These are phyloP conservation scores for Penicillium waksmanii DNA, from an alignment of 495 filamentous ascomycete species.

Conservation along the genomic window DNA sequence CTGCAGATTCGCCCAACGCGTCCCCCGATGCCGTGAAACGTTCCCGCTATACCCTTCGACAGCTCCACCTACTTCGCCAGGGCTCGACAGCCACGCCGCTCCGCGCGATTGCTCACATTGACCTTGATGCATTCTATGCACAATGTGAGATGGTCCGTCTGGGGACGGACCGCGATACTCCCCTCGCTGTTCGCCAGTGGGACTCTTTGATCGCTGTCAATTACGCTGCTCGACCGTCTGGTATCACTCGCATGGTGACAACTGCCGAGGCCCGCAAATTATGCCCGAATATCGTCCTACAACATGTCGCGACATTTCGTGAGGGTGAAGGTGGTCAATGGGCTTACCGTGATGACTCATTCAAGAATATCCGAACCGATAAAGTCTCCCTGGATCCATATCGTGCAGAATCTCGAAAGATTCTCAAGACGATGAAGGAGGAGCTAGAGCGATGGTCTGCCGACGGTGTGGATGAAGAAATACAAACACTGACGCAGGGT, in stretches of 20 bases:
- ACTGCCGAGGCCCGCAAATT: conserved; percentile 83
- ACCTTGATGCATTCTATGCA: conserved; percentile 97
- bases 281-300: conserved; percentile 81
- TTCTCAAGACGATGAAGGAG: conserved; percentile 80
- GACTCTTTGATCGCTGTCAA: conserved; percentile 92
- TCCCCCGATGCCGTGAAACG: conserved; percentile 49
- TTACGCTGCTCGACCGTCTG: conserved; percentile 82
- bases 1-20: conserved; percentile 31
- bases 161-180: conserved; percentile 69
- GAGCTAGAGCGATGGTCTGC: conserved; percentile 50
- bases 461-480: conserved; percentile 19
- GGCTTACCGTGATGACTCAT: conserved; percentile 85
- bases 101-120: conserved; percentile 86
- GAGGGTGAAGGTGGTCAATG: conserved; percentile 84
- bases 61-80: conserved; percentile 73
- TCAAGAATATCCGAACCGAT: conserved; percentile 74
- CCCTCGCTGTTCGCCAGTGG: conserved; percentile 85
- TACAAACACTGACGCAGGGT: conserved; percentile 57
- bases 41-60: conserved; percentile 82
- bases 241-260: conserved; percentile 74
- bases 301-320: conserved; percentile 94
- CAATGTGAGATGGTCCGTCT: conserved; percentile 94
- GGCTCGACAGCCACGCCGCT: conserved; percentile 75
- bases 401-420: conserved; percentile 79
- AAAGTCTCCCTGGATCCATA: conserved; percentile 96